Evolutionary conservation across 371 early-diverging fungal genomes (phyloP), one percentile per base, ranked within the genome.

Genomic region (Entomophthora muscae): DNA sequence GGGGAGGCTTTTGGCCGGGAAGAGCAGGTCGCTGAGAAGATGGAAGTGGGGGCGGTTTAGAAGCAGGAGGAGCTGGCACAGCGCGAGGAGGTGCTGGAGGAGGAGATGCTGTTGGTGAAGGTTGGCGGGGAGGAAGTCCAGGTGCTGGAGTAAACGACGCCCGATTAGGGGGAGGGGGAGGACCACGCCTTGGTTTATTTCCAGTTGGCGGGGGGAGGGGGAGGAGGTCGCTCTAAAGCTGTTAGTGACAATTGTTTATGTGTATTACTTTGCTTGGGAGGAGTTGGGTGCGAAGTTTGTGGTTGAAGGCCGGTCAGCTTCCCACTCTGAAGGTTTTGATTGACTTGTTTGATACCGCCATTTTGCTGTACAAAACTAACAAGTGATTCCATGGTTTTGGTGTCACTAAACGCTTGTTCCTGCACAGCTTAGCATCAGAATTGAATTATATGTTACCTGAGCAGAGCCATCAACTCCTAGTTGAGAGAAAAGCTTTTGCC

Each of bases 401-500:
- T 73, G 63, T 83, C 80, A 32, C 72, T 69, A 52, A 77, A 74
- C 71, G 69, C 81, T 65, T 71, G 81, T 75, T 59, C 72, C 77
- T 66, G 55, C 66, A 67, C n/a, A n/a, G n/a, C n/a, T n/a, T n/a
- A n/a, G n/a, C n/a, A n/a, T n/a, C n/a, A n/a, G n/a, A n/a, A n/a
- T 75, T 76, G 63, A 78, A 72, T 59, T 79, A 76, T 57, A 76
- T 70, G 52, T 73, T 71, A 58, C 88, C 65, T 84, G 83, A 42
- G 88, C 84, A 65, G 92, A 83, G 58, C 91, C 93, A 67, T 87
- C 80, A 52, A 84, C 82, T 1, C 81, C 81, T 61, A 88, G 68
- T 55, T 82, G 78, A 52, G 81, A 79, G 69, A 90, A 84, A 23
- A 94, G 73, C 32, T 78, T 78, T 58, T 79, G 80, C 83, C 84